Conservation (phyloP, 345 rosid species). For the Nephelium lappaceum region DNA sequence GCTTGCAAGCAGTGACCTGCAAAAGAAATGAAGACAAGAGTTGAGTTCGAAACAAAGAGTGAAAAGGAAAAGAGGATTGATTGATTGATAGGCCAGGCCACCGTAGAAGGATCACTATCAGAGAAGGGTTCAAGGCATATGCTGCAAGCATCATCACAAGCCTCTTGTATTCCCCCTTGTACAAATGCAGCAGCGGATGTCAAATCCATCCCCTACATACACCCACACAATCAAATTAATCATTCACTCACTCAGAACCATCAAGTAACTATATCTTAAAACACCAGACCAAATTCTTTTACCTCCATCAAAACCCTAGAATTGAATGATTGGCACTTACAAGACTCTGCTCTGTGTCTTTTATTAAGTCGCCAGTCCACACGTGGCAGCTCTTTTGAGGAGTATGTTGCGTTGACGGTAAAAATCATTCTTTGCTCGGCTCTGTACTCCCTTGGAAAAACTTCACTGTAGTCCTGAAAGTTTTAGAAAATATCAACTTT, state of each 20-base stretch:
- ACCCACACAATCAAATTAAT: too few relatives aligned
- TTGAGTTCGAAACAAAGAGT: neutral
- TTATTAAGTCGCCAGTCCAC: too few relatives aligned
- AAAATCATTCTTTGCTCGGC: too few relatives aligned
- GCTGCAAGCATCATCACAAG: constrained; percentile 98
- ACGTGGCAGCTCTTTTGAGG: too few relatives aligned
- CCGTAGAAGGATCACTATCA: constrained; percentile 88
- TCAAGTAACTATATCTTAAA: too few relatives aligned
- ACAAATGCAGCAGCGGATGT: constrained; percentile 96
- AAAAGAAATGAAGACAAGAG: constrained; percentile 5
- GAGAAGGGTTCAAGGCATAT: constrained; percentile 88
- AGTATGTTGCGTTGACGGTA: too few relatives aligned
- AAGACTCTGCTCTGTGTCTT: too few relatives aligned
- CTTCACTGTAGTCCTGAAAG: too few relatives aligned
- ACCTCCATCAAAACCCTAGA: neutral
- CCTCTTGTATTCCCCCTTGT: constrained; percentile 94
- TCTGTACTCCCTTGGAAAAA: too few relatives aligned
- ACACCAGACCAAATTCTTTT: too few relatives aligned
- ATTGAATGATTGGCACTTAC: neutral
- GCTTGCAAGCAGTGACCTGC: constrained; percentile 93
- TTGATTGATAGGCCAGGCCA: constrained; percentile 1
- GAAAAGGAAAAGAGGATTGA: neutral
- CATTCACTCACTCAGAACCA: too few relatives aligned
- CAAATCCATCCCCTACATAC: constrained; percentile 54
- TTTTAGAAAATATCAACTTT: too few relatives aligned